A percentile compares a stretch with the other conserved stretches of the same genome.
These are phyloP conservation scores for Aegilops tauschii DNA, from an alignment of 176 grass and related monocot species.

Conservation along the genomic window DNA sequence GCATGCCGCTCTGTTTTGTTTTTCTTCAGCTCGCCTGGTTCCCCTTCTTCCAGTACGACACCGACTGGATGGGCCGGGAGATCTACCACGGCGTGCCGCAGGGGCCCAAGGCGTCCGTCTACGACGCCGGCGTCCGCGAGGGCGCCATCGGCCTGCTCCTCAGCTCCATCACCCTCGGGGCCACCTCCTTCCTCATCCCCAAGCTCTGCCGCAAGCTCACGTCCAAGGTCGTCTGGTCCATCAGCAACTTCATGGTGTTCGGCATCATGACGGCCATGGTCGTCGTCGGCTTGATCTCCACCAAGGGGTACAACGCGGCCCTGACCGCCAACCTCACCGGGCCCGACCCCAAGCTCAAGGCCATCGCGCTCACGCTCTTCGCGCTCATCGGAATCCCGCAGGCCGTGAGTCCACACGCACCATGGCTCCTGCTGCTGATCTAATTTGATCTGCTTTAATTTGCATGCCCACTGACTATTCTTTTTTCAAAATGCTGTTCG, in stretches of 20 bases:
- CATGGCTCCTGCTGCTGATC: no score
- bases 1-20: background rate
- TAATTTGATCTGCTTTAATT: background rate
- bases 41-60: slow-evolving; percentile 76
- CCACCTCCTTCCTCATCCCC: slow-evolving; percentile 44
- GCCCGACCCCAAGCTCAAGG: slow-evolving; percentile 13
- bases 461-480: background rate
- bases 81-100: slow-evolving; percentile 48
- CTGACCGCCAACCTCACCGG: slow-evolving; percentile 18
- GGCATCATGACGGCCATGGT: slow-evolving; percentile 29
- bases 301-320: slow-evolving; percentile 28
- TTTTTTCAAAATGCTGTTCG: background rate
- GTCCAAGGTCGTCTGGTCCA: slow-evolving; percentile 47
- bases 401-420: slow-evolving; percentile 16
- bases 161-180: slow-evolving; percentile 50
- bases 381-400: slow-evolving; percentile 49
- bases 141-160: slow-evolving; percentile 71
- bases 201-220: slow-evolving; percentile 55
- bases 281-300: slow-evolving; percentile 28
- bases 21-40: slow-evolving; percentile 49
- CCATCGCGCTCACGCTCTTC: slow-evolving; percentile 27
- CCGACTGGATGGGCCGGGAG: slow-evolving; percentile 77
- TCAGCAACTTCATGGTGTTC: slow-evolving; percentile 45
- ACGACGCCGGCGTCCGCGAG: slow-evolving; percentile 39
- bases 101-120: slow-evolving; percentile 6